Conservation (phyloP, 1,284 basidiomycete species). For the Boletus semigastroideus region DNA sequence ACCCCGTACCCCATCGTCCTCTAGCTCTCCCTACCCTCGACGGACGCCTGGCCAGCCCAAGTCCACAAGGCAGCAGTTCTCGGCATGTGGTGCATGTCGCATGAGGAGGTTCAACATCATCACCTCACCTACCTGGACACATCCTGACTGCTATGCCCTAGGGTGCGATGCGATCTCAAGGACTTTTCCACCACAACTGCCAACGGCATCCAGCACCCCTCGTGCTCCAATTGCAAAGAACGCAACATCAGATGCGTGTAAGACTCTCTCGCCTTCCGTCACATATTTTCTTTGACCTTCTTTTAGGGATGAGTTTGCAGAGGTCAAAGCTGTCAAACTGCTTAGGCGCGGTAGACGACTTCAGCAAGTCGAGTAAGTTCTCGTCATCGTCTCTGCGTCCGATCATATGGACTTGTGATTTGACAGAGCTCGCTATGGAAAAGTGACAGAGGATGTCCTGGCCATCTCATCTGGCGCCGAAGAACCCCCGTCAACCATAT, state of each 20-base stretch:
- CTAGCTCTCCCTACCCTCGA: constrained; percentile 47
- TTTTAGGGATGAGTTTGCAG: constrained; percentile 80
- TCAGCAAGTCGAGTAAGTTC: constrained; percentile 74
- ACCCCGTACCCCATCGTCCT: constrained; percentile 32
- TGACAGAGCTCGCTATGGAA: constrained; percentile 61
- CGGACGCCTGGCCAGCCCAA: constrained; percentile 62
- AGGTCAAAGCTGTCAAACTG: constrained; percentile 83
- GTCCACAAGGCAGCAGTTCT: constrained; percentile 77
- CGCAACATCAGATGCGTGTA: constrained; percentile 83
- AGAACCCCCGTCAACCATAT: constrained; percentile 30
- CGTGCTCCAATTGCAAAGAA: constrained; percentile 86
- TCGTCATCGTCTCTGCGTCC: constrained; percentile 6
- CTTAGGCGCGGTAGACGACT: constrained; percentile 80
- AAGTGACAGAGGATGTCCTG: constrained; percentile 44
- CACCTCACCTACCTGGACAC: neutral
- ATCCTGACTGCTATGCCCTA: constrained; percentile 30
- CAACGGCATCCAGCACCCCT: constrained; percentile 49
- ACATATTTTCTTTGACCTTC: constrained; percentile 8
- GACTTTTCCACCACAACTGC: constrained; percentile 48
- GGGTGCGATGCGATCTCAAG: constrained; percentile 81
- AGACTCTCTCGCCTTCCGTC: constrained; percentile 38
- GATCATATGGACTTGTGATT: constrained; percentile 1
- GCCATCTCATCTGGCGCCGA: constrained; percentile 33
- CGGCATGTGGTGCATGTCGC: constrained; percentile 87
- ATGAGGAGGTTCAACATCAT: constrained; percentile 63